Evolutionary conservation across 148 eudicot genomes (phyloP), one percentile per base, ranked within the genome.

Genomic region (Beta vulgaris): DNA sequence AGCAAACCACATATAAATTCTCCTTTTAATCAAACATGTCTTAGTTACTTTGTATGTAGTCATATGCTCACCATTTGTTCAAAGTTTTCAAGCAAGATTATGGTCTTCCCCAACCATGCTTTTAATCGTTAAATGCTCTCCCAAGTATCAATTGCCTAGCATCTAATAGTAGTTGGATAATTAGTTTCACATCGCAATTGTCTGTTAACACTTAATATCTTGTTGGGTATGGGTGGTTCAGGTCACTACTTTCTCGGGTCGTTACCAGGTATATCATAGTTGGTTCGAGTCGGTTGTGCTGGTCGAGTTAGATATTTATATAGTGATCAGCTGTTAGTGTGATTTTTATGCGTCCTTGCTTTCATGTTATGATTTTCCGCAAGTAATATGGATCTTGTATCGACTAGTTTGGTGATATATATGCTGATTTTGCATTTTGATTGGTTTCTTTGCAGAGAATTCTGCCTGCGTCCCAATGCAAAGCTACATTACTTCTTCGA

Each of bases 391-490:
- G 58, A 32, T 36, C 3, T 36, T 36, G 53, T 78, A 37, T 37
- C 25, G 43, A n/a, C 42, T 54, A 15, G 32, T 7, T n/a, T 18
- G 13, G 34, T 26, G 25, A 26, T 59, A n/a, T 12, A 32, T 34
- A 51, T 73, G 26, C 72, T 77, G 13, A 68, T 44, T 3, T 61
- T 59, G 68, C 31, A 16, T 48, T 46, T 60, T 63, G 31, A 0
- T 59, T 77, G 25, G 31, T 40, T 76, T 14, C 48, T 61, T 77
- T 71, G 68, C 90, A 93, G 98, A 90, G 69, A 77, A 80, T 40
- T 85, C 98, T 9, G 97, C 98, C 6, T 84, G 76, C 81, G 75
- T 72, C 64, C 83, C 89, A 73, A 95, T 95, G 98, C 91, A 95
- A 83, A 83, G 29, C 75, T 95, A 84, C 66, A 64, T 95, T 19